These are phyloP conservation scores for Tolypocladium pustulatum DNA, from an alignment of 2,329 filamentous ascomycete species.

Conservation along the genomic window DNA sequence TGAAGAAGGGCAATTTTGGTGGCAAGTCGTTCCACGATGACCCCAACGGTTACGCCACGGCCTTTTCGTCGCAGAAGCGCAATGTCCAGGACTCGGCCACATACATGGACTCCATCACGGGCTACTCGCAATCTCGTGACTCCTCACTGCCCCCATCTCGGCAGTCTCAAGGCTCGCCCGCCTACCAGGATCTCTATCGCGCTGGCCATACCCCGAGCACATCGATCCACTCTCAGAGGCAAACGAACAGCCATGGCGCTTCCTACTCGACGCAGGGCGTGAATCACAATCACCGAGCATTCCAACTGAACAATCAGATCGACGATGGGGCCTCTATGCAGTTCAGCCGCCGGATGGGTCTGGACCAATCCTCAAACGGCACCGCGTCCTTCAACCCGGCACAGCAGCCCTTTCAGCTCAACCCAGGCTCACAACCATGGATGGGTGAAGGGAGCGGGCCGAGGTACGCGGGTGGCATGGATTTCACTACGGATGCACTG, in stretches of 20 bases:
- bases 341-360: slow-evolving; percentile 19
- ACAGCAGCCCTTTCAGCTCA: slow-evolving; percentile 32
- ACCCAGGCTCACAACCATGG: slow-evolving; percentile 38
- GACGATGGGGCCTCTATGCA: slow-evolving; percentile 25
- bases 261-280: slow-evolving; percentile 35
- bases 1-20: slow-evolving; percentile 18
- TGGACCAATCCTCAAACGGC: slow-evolving; percentile 19
- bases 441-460: slow-evolving; percentile 17
- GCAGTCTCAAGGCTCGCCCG: slow-evolving; percentile 35
- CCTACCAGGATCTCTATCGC: slow-evolving; percentile 21
- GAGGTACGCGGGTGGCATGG: slow-evolving; percentile 17
- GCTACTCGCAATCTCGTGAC: slow-evolving; percentile 35
- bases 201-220: slow-evolving; percentile 29
- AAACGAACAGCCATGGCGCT: slow-evolving; percentile 30
- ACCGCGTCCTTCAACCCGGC: slow-evolving; percentile 16
- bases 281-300: slow-evolving; percentile 26
- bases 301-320: slow-evolving; percentile 25
- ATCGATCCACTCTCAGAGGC: slow-evolving; percentile 36
- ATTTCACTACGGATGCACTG: slow-evolving; percentile 21
- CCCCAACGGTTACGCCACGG: slow-evolving; percentile 11
- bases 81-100: slow-evolving; percentile 23
- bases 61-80: slow-evolving; percentile 20
- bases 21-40: slow-evolving; percentile 12
- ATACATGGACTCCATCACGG: slow-evolving; percentile 26
- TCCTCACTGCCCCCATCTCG: slow-evolving; percentile 45